A percentile compares a stretch with the other conserved stretches of the same genome.
phyloP scores from a whole-genome alignment of 148 eudicot genomes.

The Chenopodium suecicum region DNA sequence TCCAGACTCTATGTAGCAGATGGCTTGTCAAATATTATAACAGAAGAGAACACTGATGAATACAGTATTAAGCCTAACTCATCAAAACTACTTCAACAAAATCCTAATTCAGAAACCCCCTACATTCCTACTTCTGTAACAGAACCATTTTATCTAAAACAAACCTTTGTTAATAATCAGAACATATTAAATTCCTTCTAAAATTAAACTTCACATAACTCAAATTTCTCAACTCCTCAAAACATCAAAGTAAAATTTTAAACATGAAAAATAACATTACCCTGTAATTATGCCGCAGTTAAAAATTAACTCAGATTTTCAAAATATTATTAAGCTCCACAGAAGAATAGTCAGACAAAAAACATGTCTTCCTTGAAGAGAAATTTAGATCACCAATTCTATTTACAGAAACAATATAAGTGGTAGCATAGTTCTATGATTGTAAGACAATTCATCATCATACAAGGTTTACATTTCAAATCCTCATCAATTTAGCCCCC shows the following conservation, averaged over 20 bases:
- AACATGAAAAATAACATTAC: not conserved
- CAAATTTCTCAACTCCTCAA: not conserved
- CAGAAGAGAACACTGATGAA: not conserved
- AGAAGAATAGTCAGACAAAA: not conserved
- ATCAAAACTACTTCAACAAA: constrained; percentile 7
- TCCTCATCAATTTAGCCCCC: not conserved
- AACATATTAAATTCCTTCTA: not conserved
- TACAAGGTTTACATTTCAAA: not conserved
- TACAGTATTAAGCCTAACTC: not conserved
- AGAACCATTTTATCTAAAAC: not conserved
- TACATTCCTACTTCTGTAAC: not conserved
- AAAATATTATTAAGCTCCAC: not conserved
- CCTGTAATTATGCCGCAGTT: not conserved
- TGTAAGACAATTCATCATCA: not conserved
- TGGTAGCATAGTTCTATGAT: not conserved
- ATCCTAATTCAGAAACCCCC: not conserved
- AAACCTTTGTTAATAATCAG: not conserved
- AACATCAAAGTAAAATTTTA: not conserved
- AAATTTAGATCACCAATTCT: not conserved
- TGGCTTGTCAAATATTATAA: constrained; percentile 1
- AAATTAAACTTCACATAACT: not conserved
- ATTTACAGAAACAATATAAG: not conserved
- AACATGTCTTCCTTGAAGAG: not conserved
- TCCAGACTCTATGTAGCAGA: constrained; percentile 59
- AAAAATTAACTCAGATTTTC: not conserved